Base-by-base conservation (phyloP, 768 basidiomycete species). In the Hericium rajendrae region DNA sequence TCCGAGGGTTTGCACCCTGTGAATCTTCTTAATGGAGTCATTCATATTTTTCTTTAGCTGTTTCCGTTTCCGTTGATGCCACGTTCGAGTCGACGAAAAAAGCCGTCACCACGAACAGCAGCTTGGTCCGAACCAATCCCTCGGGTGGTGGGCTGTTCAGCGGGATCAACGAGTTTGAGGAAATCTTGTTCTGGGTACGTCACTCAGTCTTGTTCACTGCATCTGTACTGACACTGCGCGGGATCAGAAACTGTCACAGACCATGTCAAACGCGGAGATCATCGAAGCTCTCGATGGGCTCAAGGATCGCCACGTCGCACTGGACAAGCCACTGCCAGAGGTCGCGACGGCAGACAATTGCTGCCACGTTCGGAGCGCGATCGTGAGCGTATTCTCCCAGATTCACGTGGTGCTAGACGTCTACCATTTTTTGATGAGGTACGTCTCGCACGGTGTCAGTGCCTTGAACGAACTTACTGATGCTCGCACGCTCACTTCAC, bases 311-410 rank as follows among this genome's bases (percentile, higher is more conserved):
- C 55, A 22, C 40, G 13, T 60, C 18, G 37, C 53, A 2, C 57
- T 64, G 2, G 57, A 57, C 0, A n/a, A 51, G 9, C 37, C 56
- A 1, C 40, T 54, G 4, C 67, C 64, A 0, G 56, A 63, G 12
- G 59, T 64, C 56, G 59, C 57, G 5, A 54, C 66, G 2, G 59
- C 26, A 0, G 62, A 68, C 32, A 68, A 68, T 41, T 67, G 67
- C 54, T 68, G 66, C 54, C 57, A 59, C 9, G 55, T 66, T 0
- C 40, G 48, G 15, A 46, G 9, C 8, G 58, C 63, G 0, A 24
- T 67, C 4, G 6, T 32, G 15, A 12, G 38, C 1, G 57, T 52
- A 1, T 55, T 67, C 37, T 57, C 59, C 0, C 16, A 56, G 4
- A 53, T 26, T 0, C 43, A 28, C 6, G 49, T 58, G 6, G 22